Percentiles rank a stretch among this genome's conserved stretches.
These are phyloP conservation scores for Thalassiosira livingstoniorum DNA, from an alignment of 352 stramenopile genomes.

Conservation along the genomic window DNA sequence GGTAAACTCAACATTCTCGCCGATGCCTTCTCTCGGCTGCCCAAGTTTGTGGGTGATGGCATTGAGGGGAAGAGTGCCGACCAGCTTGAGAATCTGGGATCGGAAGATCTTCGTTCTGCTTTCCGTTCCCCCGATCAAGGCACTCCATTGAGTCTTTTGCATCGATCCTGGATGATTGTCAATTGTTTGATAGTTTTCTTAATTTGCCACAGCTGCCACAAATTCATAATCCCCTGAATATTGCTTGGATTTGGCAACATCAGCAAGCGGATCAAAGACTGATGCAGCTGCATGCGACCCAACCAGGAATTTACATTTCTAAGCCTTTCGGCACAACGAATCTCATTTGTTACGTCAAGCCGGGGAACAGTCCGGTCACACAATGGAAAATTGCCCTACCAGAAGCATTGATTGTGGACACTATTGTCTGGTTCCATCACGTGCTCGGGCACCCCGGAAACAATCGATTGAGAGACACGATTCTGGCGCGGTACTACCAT, in stretches of 20 bases:
- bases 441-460: constrained; percentile 38
- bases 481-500: constrained; percentile 5
- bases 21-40: neutral
- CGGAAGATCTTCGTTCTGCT: too few relatives aligned
- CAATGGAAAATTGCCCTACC: constrained; percentile 36
- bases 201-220: neutral
- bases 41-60: neutral
- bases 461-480: constrained; percentile 22
- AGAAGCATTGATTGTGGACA: constrained; percentile 10
- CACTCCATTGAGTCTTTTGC: neutral
- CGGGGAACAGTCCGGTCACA: neutral
- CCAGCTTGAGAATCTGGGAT: neutral
- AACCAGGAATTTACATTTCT: neutral
- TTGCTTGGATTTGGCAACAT: neutral
- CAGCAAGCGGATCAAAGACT: neutral
- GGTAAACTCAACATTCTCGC: neutral
- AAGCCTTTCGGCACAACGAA: neutral
- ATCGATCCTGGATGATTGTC: neutral
- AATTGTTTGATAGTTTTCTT: neutral
- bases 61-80: neutral
- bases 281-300: neutral
- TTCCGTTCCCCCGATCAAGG: too few relatives aligned
- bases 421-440: constrained; percentile 52
- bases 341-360: neutral
- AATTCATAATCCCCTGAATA: neutral